Evolutionary conservation across 106 monocot genomes (phyloP).

Genomic region (Apostasia ramifera): DNA sequence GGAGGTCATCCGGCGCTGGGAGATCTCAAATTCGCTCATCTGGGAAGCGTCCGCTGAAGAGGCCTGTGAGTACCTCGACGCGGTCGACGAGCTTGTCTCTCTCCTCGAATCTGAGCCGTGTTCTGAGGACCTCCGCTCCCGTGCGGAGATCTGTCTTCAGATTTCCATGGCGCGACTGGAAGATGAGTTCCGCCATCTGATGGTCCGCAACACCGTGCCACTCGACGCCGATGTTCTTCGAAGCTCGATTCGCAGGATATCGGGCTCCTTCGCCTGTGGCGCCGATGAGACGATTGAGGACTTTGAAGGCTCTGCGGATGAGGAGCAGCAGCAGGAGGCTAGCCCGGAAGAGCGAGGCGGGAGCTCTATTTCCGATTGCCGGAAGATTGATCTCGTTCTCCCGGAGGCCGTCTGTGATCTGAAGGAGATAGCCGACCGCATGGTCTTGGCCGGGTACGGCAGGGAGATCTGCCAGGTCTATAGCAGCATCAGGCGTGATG

Average conservation of each 20-base stretch:
- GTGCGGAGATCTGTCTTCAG: constrained; percentile 39
- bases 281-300: constrained; percentile 14
- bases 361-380: not conserved
- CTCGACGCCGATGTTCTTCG: constrained; percentile 32
- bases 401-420: not conserved
- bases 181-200: constrained; percentile 52
- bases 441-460: constrained; percentile 4
- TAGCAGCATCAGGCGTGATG: constrained; percentile 13
- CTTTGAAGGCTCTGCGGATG: constrained; percentile 4
- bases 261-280: constrained; percentile 22
- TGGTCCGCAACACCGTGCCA: constrained; percentile 38
- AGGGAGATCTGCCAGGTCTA: constrained; percentile 14
- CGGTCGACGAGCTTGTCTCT: constrained; percentile 51
- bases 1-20: constrained; percentile 49
- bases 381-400: not conserved
- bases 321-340: no score
- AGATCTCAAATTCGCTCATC: constrained; percentile 28
- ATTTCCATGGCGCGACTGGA: constrained; percentile 52
- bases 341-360: not conserved
- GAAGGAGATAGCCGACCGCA: constrained; percentile 8
- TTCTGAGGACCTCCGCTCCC: not conserved
- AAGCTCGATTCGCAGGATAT: constrained; percentile 27
- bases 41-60: constrained; percentile 40
- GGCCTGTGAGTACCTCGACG: constrained; percentile 35
- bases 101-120: constrained; percentile 6